Percentiles rank a stretch among this genome's conserved stretches.
Conservation (phyloP, 805 yeast genomes). For the Pichia nakasei region DNA sequence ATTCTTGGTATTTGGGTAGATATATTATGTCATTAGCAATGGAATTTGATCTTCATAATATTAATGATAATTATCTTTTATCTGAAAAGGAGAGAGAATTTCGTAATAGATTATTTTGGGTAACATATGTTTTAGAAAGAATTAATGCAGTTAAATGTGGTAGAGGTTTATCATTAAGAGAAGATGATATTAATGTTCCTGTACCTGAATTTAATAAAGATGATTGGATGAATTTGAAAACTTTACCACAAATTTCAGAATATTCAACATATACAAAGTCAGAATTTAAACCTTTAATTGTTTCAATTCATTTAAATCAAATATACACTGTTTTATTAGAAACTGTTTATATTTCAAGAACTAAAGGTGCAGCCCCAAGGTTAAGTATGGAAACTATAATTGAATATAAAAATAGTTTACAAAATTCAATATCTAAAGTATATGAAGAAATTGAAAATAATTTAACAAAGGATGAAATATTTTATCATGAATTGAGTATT, state of each 20-base stretch:
- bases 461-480: conserved; percentile 10
- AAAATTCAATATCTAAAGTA: conserved; percentile 12
- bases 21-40: conserved; percentile 21
- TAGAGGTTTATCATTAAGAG: conserved; percentile 18
- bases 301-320: conserved; percentile 14
- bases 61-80: conserved; percentile 15
- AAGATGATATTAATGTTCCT: conserved; percentile 19
- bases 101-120: conserved; percentile 19
- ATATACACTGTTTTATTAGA: conserved; percentile 19
- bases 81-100: conserved; percentile 15
- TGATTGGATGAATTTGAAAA: conserved; percentile 1
- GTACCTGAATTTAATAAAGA: conserved; percentile 13
- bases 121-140: conserved; percentile 17
- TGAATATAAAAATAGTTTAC: conserved; percentile 9
- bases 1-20: conserved; percentile 20
- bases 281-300: conserved; percentile 15
- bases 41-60: conserved; percentile 19
- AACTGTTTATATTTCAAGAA: conserved; percentile 19
- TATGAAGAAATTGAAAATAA: conserved; percentile 13
- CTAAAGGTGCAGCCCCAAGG: conserved; percentile 15
- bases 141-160: conserved; percentile 21
- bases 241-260: background rate
- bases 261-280: conserved; percentile 10
- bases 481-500: conserved; percentile 16
- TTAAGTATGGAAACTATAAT: conserved; percentile 14